Base-by-base conservation (phyloP, 1,284 basidiomycete genomes). In the Stygiomarasmius scandens region DNA sequence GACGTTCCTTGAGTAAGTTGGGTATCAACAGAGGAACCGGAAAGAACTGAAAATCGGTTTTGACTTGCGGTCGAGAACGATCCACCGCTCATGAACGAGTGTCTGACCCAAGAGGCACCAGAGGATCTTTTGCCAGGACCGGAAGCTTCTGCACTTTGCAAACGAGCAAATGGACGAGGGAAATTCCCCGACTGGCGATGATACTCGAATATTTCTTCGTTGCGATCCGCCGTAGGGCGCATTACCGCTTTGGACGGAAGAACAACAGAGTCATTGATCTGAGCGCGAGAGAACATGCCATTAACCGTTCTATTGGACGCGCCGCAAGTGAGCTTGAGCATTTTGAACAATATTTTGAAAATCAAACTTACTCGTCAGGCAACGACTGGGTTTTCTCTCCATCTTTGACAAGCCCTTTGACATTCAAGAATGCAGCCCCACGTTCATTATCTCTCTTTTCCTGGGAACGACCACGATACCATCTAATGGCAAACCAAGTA, bases 211-310 rank as follows among this genome's bases (percentile, higher is more conserved):
- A 83, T 77, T 58, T 80, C 75, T 45, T 79, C 72, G 44, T 71
- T 70, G 23, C 74, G 69, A 22, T 45, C 45, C 49, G 71, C 66
- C 56, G 71, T 63, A 11, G 78, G 72, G 29, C 69, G 69, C 16
- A 74, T 66, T 54, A 82, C 66, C 22, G 74, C 74, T 62, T 76
- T 81, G 23, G 78, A 73, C 2, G 88, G 88, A 57, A 87, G 73
- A 32, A 83, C 63, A 52, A 87, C 73, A 29, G 75, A 76, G 12
- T 71, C 59, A 43, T 76, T 75, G 46, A 85, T 58, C 48, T 77
- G 72, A 3, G 68, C 64, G 50, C 81, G 74, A 32, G 80, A 82
- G 67, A 85, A 85, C 2, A 57, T 58, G 56, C 66, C 61, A 44
- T 59, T 46, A 8, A 23, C 9, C 34, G 46, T 8, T 23, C 48